Evolutionary conservation across 1,139 yeast species (phyloP).

Genomic region (Suhomyces terraborum): DNA sequence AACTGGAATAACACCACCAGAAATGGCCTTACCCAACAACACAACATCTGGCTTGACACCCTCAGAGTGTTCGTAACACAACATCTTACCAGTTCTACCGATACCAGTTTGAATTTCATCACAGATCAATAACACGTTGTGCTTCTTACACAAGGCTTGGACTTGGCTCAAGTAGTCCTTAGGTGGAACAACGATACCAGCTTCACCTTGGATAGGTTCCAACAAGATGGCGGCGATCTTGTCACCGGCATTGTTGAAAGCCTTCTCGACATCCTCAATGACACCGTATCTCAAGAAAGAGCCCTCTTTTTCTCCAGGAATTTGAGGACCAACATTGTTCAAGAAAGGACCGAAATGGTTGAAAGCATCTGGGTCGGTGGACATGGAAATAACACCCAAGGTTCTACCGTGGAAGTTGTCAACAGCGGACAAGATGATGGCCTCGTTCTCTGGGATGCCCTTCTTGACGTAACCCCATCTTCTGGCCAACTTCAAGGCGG

Average conservation of each 20-base stretch:
- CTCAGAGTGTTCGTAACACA: constrained; percentile 84
- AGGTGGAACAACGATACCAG: constrained; percentile 96
- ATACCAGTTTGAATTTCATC: constrained; percentile 98
- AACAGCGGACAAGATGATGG: constrained; percentile 82
- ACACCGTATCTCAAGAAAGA: constrained; percentile 71
- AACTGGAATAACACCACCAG: constrained; percentile 94
- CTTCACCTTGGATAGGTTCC: constrained; percentile 98
- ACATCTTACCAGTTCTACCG: constrained; percentile 94
- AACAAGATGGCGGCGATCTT: constrained; percentile 87
- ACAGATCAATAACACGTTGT: constrained; percentile 86
- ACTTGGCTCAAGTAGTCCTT: constrained; percentile 75
- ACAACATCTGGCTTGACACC: constrained; percentile 85
- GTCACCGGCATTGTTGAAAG: constrained; percentile 82
- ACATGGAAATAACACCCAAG: constrained; percentile 91
- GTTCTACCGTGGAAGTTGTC: constrained; percentile 97
- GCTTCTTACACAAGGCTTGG: constrained; percentile 71
- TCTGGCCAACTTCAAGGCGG: constrained; percentile 91
- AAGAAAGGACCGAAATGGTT: constrained; percentile 89
- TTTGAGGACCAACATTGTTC: constrained; percentile 77
- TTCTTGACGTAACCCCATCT: constrained; percentile 95
- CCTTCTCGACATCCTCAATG: constrained; percentile 83
- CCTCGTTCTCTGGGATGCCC: constrained; percentile 80
- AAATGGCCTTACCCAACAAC: constrained; percentile 88
- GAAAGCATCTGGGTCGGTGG: constrained; percentile 93
- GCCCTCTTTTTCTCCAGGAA: constrained; percentile 61